Percentiles rank a stretch among this genome's conserved stretches.
Conservation (phyloP, 352 stramenopile genomes). For the Thalassiosira livingstoniorum region DNA sequence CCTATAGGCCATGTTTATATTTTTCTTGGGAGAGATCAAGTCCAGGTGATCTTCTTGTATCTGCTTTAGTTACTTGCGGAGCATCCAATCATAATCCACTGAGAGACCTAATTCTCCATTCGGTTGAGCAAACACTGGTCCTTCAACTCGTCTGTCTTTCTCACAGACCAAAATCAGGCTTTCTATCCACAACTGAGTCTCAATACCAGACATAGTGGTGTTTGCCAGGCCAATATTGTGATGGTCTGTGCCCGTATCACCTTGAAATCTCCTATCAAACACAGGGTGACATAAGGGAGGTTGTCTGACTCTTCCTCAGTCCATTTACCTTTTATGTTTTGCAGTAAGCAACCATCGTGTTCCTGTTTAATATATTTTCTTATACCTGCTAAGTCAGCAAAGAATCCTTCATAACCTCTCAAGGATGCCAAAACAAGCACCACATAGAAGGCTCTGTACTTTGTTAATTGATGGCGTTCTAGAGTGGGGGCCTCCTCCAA, state of each 20-base stretch:
- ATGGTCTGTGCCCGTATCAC: slow-evolving; percentile 15
- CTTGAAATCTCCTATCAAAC: slow-evolving; percentile 46
- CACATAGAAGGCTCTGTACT: slow-evolving; percentile 9
- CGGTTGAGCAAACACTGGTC: slow-evolving; percentile 27
- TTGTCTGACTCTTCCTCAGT: background rate
- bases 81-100: slow-evolving; percentile 18
- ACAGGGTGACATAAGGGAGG: slow-evolving; percentile 4
- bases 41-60: slow-evolving; percentile 21
- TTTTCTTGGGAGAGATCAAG: background rate
- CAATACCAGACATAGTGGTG: slow-evolving; percentile 26
- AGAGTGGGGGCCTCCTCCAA: background rate
- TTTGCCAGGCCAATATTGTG: slow-evolving; percentile 44
- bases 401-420: slow-evolving; percentile 32
- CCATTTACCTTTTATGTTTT: background rate
- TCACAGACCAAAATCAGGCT: slow-evolving; percentile 27
- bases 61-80: slow-evolving; percentile 20
- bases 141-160: background rate
- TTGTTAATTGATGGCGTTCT: background rate
- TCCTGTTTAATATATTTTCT: background rate
- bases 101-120: slow-evolving; percentile 8
- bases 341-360: background rate
- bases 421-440: slow-evolving; percentile 2
- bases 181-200: slow-evolving; percentile 49
- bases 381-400: slow-evolving; percentile 21
- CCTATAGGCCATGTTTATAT: slow-evolving; percentile 6